Evolutionary conservation across 768 basidiomycete species (phyloP), one percentile per base, ranked within the genome.

Genomic region (Trametopsis cervina): DNA sequence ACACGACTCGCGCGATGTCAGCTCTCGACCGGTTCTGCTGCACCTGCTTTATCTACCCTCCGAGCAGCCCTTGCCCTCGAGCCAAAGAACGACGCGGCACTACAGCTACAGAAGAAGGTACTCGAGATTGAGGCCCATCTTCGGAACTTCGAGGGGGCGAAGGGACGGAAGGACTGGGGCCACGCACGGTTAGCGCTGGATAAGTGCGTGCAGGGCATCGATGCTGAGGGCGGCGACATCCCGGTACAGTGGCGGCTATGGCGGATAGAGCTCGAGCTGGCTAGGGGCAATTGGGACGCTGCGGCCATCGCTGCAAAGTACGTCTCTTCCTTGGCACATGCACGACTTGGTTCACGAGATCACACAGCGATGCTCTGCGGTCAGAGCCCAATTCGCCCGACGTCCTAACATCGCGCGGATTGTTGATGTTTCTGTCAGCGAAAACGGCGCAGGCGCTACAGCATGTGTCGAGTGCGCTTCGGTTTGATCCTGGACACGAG

Each of bases 1-100:
- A 69, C 89, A 27, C 85, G 91, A 2, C 77, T 91, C 4, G 89
- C 86, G 0, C 77, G 85, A 43, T 93, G 90, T 64, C 90, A 94
- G 52, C 71, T 90, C 13, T 87, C 88, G 0, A 72, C 89, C 5
- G 91, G 88, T 2, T 75, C 77, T 1, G 72, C 84, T 0, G 74
- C 75, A 1, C 77, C 80, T 11, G 85, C 89, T 1, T 69, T 80
- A 12, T 80, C 81, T 6, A 79, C 83, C 0, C 69, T 90, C 40
- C 75, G 81, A n/a, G 62, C 70, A 9, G 76, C 80, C 15, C 68
- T 88, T 23, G 57, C 74, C 3, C 47, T 85, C 42, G 88, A 90
- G 47, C 77, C 85, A 0, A 66, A 63, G 25, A 89, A 89, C 54
- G 53, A 72, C 1, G 66, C 72, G 1, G 84, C 84, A 1, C 50